Conservation (phyloP, 129 eudicot genomes). For the Lactuca saligna region DNA sequence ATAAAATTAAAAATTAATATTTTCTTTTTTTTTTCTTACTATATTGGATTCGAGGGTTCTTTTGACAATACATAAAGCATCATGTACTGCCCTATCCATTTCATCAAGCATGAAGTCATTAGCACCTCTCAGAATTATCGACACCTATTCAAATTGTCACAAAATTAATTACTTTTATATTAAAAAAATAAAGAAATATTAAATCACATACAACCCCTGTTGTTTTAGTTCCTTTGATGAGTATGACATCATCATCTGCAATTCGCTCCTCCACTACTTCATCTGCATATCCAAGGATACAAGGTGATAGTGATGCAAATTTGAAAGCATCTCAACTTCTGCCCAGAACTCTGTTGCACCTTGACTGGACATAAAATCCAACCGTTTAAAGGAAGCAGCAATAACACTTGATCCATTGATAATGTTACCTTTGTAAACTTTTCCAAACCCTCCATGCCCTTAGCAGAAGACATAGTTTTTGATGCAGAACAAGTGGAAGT, state of each 20-base stretch:
- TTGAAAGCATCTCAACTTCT: no score
- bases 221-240: constrained; percentile 93
- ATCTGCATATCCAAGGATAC: constrained; percentile 92
- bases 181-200: no score
- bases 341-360: no score
- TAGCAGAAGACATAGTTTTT: no score
- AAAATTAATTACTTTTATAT: constrained; percentile 2
- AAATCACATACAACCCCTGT: constrained; percentile 66
- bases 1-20: no score
- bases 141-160: constrained; percentile 49
- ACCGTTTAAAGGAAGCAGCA: no score
- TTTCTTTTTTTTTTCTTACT: constrained; percentile 33
- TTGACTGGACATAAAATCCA: no score
- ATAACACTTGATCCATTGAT: no score
- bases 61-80: constrained; percentile 88
- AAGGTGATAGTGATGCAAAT: no score
- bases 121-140: constrained; percentile 88
- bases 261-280: constrained; percentile 98
- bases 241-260: constrained; percentile 91
- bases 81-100: constrained; percentile 97
- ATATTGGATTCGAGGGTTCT: constrained; percentile 93
- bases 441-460: no score
- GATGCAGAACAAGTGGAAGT: no score
- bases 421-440: no score
- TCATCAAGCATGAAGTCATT: constrained; percentile 97